Conservation (phyloP, 1,284 basidiomycete species). For the Austropuccinia psidii region DNA sequence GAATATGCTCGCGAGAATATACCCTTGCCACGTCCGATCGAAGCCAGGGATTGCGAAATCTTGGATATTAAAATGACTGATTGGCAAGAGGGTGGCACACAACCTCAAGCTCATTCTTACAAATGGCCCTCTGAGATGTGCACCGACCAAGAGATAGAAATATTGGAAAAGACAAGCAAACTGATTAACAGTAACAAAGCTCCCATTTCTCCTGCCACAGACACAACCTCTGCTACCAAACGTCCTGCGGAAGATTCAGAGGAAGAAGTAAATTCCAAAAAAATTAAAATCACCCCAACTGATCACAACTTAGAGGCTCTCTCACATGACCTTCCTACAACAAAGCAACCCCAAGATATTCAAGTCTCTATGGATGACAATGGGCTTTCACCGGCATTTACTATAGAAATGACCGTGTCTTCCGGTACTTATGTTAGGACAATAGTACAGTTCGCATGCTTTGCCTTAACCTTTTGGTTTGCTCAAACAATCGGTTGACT, state of each 20-base stretch:
- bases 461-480: background rate
- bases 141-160: slow-evolving; percentile 60
- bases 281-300: slow-evolving; percentile 42
- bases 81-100: slow-evolving; percentile 47
- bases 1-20: slow-evolving; percentile 88
- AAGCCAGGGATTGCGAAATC: slow-evolving; percentile 73
- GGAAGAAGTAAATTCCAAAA: slow-evolving; percentile 47
- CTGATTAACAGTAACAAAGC: slow-evolving; percentile 47
- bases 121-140: slow-evolving; percentile 65
- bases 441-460: slow-evolving; percentile 50
- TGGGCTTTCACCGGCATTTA: slow-evolving; percentile 63
- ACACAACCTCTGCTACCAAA: slow-evolving; percentile 34
- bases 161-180: slow-evolving; percentile 58
- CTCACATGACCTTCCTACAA: background rate
- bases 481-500: background rate
- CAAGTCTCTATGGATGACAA: slow-evolving; percentile 40
- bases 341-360: slow-evolving; percentile 40
- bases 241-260: slow-evolving; percentile 45
- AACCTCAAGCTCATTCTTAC: slow-evolving; percentile 42
- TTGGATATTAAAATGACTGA: slow-evolving; percentile 62
- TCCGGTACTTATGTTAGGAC: slow-evolving; percentile 93
- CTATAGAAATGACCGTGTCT: slow-evolving; percentile 79
- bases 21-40: slow-evolving; percentile 85
- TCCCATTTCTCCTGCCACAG: slow-evolving; percentile 25
- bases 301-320: background rate